These are phyloP conservation scores for Calocybe gangraenosa DNA, from an alignment of 768 basidiomycete genomes.

Conservation along the genomic window DNA sequence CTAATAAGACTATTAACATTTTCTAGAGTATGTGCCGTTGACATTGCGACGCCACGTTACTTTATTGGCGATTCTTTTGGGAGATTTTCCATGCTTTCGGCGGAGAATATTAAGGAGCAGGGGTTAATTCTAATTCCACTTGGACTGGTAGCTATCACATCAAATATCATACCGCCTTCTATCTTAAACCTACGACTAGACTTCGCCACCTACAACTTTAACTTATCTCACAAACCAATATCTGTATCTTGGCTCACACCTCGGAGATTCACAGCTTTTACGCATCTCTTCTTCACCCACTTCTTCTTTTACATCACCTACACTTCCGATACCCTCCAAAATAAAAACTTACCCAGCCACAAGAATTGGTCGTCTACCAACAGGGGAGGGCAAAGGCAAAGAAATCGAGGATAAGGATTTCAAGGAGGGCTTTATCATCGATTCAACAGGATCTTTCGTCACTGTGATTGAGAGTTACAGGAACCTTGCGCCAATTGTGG, in stretches of 20 bases:
- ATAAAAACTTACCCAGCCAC: conserved; percentile 37
- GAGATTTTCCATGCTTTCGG: conserved; percentile 58
- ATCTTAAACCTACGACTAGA: conserved; percentile 34
- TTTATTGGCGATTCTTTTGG: conserved; percentile 73
- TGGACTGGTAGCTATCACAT: conserved; percentile 56
- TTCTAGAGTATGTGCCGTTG: conserved; percentile 45
- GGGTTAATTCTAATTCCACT: conserved; percentile 58
- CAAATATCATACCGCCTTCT: not conserved
- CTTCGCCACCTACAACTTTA: conserved; percentile 66
- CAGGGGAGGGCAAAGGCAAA: conserved; percentile 37
- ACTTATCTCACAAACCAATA: conserved; percentile 68
- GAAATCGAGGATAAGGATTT: conserved; percentile 27
- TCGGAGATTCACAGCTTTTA: conserved; percentile 77
- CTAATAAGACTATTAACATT: not conserved
- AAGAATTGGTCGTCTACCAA: conserved; percentile 23
- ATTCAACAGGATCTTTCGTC: conserved; percentile 52
- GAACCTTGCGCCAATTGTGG: conserved; percentile 82
- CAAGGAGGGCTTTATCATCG: conserved; percentile 44
- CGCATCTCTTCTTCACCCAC: conserved; percentile 48
- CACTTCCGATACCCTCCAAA: conserved; percentile 48
- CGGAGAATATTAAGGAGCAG: conserved; percentile 38
- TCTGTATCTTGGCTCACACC: conserved; percentile 77
- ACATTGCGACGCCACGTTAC: conserved; percentile 40
- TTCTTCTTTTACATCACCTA: conserved; percentile 34
- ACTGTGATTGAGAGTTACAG: conserved; percentile 59